A percentile compares a stretch with the other conserved stretches of the same genome.
phyloP scores from a whole-genome alignment of 164 flowering plant species.

The Piper longum region DNA sequence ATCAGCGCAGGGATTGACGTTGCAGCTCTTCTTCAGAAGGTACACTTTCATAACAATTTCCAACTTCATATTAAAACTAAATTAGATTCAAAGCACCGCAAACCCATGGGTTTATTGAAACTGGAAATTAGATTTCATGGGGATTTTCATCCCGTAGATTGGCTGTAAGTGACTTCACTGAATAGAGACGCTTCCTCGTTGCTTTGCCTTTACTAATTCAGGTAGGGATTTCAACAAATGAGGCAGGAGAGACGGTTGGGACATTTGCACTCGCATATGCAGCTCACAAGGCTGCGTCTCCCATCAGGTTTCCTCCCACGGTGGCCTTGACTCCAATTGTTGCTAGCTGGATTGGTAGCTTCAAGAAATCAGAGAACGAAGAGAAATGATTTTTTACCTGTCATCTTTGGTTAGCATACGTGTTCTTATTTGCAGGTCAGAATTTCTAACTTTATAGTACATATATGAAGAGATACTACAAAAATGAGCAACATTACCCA shows the following conservation, averaged over 20 bases:
- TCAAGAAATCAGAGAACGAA: slow-evolving; percentile 39
- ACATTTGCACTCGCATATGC: slow-evolving; percentile 96
- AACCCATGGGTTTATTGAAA: background rate
- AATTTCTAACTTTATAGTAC: background rate
- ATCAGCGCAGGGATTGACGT: slow-evolving; percentile 78
- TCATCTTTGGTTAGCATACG: background rate
- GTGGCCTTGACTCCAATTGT: slow-evolving; percentile 93
- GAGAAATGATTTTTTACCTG: background rate
- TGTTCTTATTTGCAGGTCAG: background rate
- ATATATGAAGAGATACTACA: too few relatives aligned
- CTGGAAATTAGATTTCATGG: background rate
- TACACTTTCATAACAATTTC: slow-evolving; percentile 5
- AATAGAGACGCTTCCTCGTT: background rate
- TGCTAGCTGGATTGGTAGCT: slow-evolving; percentile 67
- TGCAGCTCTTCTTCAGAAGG: slow-evolving; percentile 73
- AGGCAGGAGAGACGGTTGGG: slow-evolving; percentile 81
- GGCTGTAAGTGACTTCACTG: background rate
- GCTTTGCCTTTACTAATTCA: slow-evolving; percentile 4
- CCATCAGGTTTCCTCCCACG: slow-evolving; percentile 93
- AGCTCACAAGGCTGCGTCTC: slow-evolving; percentile 98
- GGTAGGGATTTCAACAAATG: slow-evolving; percentile 74
- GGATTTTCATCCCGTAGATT: background rate
- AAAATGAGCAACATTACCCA: too few relatives aligned
- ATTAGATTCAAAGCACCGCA: background rate
- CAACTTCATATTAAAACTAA: background rate